Evolutionary conservation across 345 rosid species (phyloP).

Genomic region (Hirschfeldia incana): DNA sequence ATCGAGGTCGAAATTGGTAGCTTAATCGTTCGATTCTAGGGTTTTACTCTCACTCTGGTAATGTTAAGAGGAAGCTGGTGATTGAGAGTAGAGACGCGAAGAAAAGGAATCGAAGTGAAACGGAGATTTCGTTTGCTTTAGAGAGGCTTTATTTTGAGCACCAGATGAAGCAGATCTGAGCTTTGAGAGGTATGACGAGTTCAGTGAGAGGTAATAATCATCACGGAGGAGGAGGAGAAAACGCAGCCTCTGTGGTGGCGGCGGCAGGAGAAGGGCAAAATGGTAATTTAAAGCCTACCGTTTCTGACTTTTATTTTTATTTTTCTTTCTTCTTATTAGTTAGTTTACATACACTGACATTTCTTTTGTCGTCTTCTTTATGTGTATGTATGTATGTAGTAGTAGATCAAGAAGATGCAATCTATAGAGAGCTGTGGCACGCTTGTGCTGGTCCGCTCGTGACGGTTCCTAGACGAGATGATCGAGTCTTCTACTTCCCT

Average conservation of each 20-base stretch:
- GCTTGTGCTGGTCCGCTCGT: slow-evolving; percentile 95
- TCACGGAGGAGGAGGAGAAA: slow-evolving; percentile 47
- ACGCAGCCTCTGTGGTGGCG: neutral
- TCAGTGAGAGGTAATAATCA: slow-evolving; percentile 44
- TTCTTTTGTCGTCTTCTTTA: neutral
- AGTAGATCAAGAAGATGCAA: slow-evolving; percentile 62
- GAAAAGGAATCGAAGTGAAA: slow-evolving; percentile 11
- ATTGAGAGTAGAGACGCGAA: neutral
- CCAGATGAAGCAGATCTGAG: slow-evolving; percentile 56
- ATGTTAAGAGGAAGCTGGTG: slow-evolving; percentile 30
- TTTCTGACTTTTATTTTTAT: neutral
- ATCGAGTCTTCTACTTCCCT: slow-evolving; percentile 83
- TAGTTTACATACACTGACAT: slow-evolving; percentile 14
- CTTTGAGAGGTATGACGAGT: slow-evolving; percentile 38
- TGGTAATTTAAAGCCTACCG: slow-evolving; percentile 32
- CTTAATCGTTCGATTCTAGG: slow-evolving; percentile 18
- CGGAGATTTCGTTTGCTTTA: neutral
- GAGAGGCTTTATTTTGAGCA: neutral
- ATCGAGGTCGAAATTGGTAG: slow-evolving; percentile 26
- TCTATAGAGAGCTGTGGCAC: slow-evolving; percentile 84
- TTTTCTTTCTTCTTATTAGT: neutral
- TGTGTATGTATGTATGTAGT: neutral
- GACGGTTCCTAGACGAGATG: slow-evolving; percentile 67
- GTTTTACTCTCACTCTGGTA: slow-evolving; percentile 22
- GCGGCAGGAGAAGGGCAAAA: slow-evolving; percentile 43